Conservation (phyloP, 2,329 filamentous ascomycete genomes). For the Cladophialophora exuberans region DNA sequence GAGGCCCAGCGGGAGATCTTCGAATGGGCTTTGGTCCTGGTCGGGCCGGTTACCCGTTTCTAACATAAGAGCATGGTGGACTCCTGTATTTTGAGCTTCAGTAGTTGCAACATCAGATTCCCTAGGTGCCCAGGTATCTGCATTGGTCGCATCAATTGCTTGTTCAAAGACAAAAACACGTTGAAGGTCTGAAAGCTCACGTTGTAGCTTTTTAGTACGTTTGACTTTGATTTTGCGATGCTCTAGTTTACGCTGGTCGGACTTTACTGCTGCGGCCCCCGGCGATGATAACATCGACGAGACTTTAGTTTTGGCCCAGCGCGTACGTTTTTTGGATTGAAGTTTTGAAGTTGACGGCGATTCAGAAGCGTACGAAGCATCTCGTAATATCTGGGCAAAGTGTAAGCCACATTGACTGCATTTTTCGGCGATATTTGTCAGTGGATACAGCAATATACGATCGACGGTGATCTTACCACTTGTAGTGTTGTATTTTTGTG, state of each 20-base stretch:
- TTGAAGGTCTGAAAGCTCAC: background rate
- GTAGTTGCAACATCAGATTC: background rate
- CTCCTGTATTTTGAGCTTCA: background rate
- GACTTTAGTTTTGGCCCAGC: too few relatives aligned
- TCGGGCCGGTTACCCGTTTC: too few relatives aligned
- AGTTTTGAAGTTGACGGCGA: background rate
- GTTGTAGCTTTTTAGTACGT: background rate
- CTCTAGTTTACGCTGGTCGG: background rate
- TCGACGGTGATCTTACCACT: background rate
- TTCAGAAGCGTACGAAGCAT: background rate
- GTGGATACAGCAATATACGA: background rate
- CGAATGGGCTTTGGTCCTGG: background rate
- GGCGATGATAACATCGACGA: too few relatives aligned
- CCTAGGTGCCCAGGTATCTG: background rate
- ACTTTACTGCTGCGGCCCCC: background rate
- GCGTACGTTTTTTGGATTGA: background rate
- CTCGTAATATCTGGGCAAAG: background rate
- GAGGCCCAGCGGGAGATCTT: background rate
- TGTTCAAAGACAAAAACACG: background rate
- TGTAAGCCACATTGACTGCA: background rate
- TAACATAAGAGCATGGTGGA: too few relatives aligned
- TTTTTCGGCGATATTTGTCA: background rate
- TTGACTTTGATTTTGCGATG: background rate
- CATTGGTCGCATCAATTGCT: background rate
- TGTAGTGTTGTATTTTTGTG: background rate